phyloP scores from a whole-genome alignment of 169 alveolate species.

The Cyclospora cayetanensis region DNA sequence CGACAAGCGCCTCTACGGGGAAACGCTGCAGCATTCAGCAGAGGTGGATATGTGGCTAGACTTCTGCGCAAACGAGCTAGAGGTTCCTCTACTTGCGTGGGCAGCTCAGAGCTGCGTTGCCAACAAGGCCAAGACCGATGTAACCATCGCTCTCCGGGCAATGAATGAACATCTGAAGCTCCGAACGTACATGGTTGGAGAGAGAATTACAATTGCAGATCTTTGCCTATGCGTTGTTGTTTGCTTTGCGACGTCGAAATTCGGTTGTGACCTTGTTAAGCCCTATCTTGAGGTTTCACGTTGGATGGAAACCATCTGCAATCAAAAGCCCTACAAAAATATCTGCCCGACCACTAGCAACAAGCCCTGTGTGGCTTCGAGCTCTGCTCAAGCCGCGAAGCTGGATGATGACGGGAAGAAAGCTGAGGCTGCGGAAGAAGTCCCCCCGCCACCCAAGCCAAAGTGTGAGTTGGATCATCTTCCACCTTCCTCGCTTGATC shows the following conservation, averaged over 20 bases:
- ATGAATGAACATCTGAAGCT: constrained; percentile 68
- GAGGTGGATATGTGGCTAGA: constrained; percentile 73
- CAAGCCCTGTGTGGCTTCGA: not conserved
- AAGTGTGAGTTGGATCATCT: constrained; percentile 82
- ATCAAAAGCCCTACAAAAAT: constrained; percentile 50
- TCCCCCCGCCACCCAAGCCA: not conserved
- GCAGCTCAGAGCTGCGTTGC: constrained; percentile 33
- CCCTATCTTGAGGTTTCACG: constrained; percentile 1
- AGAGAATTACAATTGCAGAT: constrained; percentile 74
- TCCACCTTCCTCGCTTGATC: constrained; percentile 90
- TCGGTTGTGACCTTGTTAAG: not conserved
- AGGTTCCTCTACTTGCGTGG: constrained; percentile 70
- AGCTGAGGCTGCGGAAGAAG: not conserved
- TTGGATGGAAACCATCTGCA: constrained; percentile 17
- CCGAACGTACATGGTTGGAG: constrained; percentile 73
- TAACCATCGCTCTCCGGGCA: constrained; percentile 56
- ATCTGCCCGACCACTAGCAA: not conserved
- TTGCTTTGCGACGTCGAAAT: not conserved
- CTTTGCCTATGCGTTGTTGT: constrained; percentile 42
- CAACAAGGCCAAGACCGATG: constrained; percentile 67
- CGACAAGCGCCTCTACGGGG: constrained; percentile 64
- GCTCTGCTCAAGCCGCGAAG: not conserved
- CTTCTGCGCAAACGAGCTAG: constrained; percentile 60
- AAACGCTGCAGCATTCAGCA: constrained; percentile 60
- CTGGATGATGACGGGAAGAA: not conserved